Percentiles rank a stretch among this genome's conserved stretches.
phyloP scores from a whole-genome alignment of 1,139 yeast genomes.

The Geotrichum candidum region DNA sequence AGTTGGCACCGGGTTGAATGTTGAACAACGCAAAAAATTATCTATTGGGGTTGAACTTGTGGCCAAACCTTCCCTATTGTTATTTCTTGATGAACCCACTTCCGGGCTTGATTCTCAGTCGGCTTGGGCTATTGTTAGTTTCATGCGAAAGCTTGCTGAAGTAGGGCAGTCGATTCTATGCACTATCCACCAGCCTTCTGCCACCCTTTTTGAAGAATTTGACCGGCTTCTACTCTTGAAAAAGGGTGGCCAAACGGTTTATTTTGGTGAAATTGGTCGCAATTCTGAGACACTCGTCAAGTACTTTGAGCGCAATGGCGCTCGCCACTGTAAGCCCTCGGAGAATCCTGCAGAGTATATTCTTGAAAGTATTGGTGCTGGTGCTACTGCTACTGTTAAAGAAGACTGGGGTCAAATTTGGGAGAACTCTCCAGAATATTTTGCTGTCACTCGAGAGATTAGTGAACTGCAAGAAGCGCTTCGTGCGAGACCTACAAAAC shows the following conservation, averaged over 20 bases:
- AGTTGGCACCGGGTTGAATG: conserved; percentile 63
- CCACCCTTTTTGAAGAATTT: conserved; percentile 63
- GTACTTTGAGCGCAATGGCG: conserved; percentile 67
- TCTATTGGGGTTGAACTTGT: conserved; percentile 84
- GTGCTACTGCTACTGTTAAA: conserved; percentile 60
- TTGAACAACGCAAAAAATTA: conserved; percentile 75
- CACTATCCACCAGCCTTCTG: conserved; percentile 77
- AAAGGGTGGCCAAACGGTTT: conserved; percentile 68
- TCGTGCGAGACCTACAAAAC: conserved; percentile 28
- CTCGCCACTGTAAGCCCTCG: conserved; percentile 51
- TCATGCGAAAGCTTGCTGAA: conserved; percentile 60
- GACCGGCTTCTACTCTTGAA: conserved; percentile 65
- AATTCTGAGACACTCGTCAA: conserved; percentile 51
- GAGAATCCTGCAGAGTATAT: conserved; percentile 80
- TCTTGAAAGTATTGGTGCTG: conserved; percentile 70
- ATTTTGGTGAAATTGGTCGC: conserved; percentile 69
- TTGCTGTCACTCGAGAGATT: conserved; percentile 33
- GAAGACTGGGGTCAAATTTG: conserved; percentile 60
- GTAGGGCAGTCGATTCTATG: conserved; percentile 77
- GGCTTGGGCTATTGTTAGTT: conserved; percentile 53
- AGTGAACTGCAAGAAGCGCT: conserved; percentile 39
- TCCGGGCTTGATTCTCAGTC: conserved; percentile 87
- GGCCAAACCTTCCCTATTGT: conserved; percentile 70
- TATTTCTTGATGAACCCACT: conserved; percentile 85
- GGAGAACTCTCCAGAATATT: conserved; percentile 50